Conservation (phyloP, 1,139 yeast species). For the Suhomyces yuchorum region DNA sequence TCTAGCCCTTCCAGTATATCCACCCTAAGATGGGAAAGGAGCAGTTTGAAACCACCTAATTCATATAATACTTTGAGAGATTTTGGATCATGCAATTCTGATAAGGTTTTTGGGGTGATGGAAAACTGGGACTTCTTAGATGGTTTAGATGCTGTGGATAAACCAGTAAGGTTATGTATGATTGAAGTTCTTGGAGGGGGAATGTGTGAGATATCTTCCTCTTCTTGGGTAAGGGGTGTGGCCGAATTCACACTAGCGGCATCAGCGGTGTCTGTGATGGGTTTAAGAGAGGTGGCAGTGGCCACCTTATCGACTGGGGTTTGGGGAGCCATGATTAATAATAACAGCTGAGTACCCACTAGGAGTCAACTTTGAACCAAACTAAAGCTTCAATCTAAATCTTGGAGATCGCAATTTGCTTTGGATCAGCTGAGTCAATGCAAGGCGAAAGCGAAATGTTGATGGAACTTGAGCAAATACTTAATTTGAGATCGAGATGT, state of each 20-base stretch:
- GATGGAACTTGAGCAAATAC: background rate
- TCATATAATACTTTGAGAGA: slow-evolving; percentile 41
- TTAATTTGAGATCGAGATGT: background rate
- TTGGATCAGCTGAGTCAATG: background rate
- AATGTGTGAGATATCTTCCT: slow-evolving; percentile 3
- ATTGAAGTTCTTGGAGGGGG: slow-evolving; percentile 7
- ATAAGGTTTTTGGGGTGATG: slow-evolving; percentile 33
- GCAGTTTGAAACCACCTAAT: slow-evolving; percentile 45
- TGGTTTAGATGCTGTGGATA: slow-evolving; percentile 6
- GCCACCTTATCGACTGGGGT: slow-evolving; percentile 13
- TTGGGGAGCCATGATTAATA: slow-evolving; percentile 13
- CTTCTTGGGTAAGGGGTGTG: slow-evolving; percentile 17
- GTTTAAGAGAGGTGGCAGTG: slow-evolving; percentile 10
- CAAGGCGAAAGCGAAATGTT: background rate
- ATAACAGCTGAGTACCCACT: background rate
- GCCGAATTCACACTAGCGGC: slow-evolving; percentile 16
- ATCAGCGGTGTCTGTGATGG: background rate
- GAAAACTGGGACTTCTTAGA: slow-evolving; percentile 7
- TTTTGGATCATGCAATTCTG: slow-evolving; percentile 56
- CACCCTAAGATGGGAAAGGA: slow-evolving; percentile 37
- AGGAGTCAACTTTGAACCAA: background rate
- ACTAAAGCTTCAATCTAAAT: background rate
- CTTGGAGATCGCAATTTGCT: background rate
- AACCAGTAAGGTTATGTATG: slow-evolving; percentile 11
- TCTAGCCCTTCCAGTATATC: slow-evolving; percentile 48